phyloP scores from a whole-genome alignment of 495 filamentous ascomycete genomes.

The Penicillium samsonianum region DNA sequence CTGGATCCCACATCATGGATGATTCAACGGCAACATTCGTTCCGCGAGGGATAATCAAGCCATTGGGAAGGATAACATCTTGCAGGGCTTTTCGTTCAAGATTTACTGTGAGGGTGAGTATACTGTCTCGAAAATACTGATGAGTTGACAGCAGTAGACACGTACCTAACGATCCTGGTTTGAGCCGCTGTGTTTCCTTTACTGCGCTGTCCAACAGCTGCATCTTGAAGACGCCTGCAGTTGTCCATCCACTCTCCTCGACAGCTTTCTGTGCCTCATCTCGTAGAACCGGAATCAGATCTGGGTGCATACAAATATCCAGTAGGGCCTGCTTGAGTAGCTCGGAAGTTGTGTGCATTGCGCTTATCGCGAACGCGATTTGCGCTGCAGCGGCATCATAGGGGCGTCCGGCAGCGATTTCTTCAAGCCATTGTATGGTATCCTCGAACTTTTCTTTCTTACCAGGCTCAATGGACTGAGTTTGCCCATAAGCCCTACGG shows the following conservation, averaged over 20 bases:
- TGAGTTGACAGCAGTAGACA: background rate
- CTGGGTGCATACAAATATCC: conserved; percentile 40
- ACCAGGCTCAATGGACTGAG: background rate
- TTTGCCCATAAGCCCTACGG: background rate
- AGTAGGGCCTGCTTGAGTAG: conserved; percentile 33
- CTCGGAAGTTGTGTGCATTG: conserved; percentile 34
- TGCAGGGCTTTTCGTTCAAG: background rate
- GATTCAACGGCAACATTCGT: background rate
- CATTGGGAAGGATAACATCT: background rate
- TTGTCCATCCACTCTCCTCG: conserved; percentile 31
- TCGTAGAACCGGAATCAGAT: conserved; percentile 23
- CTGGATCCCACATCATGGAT: conserved; percentile 3
- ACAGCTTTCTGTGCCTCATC: conserved; percentile 19
- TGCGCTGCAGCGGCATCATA: conserved; percentile 24
- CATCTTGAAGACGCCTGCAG: conserved; percentile 38
- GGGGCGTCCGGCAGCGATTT: conserved; percentile 18
- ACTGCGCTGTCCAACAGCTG: conserved; percentile 32
- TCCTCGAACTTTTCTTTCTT: conserved; percentile 16
- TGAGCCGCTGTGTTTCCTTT: conserved; percentile 24
- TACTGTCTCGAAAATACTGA: background rate
- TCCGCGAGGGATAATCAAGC: background rate
- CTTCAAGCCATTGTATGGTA: conserved; percentile 29
- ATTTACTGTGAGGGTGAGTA: background rate
- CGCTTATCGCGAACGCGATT: conserved; percentile 26
- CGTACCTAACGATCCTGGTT: conserved; percentile 7